These are phyloP conservation scores for Penicillium olsonii DNA, from an alignment of 2,329 filamentous ascomycete species.

Conservation along the genomic window DNA sequence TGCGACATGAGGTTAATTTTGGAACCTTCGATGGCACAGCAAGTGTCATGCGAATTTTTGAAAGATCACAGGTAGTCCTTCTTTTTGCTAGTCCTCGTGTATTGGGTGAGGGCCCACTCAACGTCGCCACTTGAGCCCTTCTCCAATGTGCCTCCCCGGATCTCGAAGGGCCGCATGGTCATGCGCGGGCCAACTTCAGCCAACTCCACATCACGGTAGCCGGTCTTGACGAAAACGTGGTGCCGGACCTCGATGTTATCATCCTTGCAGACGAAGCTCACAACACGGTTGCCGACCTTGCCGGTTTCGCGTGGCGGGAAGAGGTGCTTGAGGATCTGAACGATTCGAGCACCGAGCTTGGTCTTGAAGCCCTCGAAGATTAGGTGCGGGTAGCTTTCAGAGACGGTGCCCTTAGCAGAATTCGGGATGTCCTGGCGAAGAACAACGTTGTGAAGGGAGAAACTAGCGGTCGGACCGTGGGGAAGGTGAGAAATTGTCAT, in stretches of 20 bases:
- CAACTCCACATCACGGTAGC: slow-evolving; percentile 84
- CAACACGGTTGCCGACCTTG: slow-evolving; percentile 83
- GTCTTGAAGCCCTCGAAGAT: slow-evolving; percentile 94
- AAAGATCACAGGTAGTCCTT: slow-evolving; percentile 78
- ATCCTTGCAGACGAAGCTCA: slow-evolving; percentile 93
- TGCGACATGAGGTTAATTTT: slow-evolving; percentile 18
- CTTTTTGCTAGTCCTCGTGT: slow-evolving; percentile 89
- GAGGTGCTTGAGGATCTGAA: slow-evolving; percentile 88
- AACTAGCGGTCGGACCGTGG: slow-evolving; percentile 83
- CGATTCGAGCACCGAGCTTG: slow-evolving; percentile 75
- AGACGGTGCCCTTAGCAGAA: slow-evolving; percentile 80
- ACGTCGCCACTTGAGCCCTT: slow-evolving; percentile 88
- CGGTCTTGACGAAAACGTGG: slow-evolving; percentile 91
- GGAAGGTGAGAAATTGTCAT: slow-evolving; percentile 85
- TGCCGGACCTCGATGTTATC: slow-evolving; percentile 86
- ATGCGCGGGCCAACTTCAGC: slow-evolving; percentile 90
- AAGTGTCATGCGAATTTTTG: slow-evolving; percentile 19
- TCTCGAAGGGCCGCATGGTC: slow-evolving; percentile 97
- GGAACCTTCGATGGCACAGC: slow-evolving; percentile 17
- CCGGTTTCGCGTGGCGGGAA: slow-evolving; percentile 87
- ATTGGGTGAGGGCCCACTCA: slow-evolving; percentile 95
- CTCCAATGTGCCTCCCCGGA: slow-evolving; percentile 85
- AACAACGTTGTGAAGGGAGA: slow-evolving; percentile 89
- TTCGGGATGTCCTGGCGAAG: slow-evolving; percentile 92
- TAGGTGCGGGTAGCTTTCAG: slow-evolving; percentile 88